Evolutionary conservation across 768 basidiomycete species (phyloP).

Genomic region (Amyloporia xantha): DNA sequence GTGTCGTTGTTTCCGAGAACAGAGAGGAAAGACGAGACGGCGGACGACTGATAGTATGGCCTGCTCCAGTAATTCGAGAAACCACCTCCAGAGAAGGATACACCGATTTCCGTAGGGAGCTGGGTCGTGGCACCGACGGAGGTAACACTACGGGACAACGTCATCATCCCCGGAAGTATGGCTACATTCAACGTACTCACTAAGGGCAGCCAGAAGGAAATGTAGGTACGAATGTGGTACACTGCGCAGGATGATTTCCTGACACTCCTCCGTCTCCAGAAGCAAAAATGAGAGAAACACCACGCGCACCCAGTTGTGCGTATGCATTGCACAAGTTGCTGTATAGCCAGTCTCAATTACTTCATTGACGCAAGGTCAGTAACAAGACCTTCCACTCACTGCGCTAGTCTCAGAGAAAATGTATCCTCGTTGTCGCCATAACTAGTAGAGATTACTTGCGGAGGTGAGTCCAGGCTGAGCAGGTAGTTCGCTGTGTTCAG

Average conservation of each 20-base stretch:
- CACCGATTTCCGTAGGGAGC: conserved; percentile 21
- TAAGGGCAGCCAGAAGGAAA: conserved; percentile 32
- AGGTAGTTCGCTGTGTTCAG: conserved; percentile 52
- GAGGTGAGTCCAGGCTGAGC: conserved; percentile 34
- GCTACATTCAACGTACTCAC: conserved; percentile 11
- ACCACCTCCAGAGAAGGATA: conserved; percentile 31
- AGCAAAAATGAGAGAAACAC: conserved; percentile 27
- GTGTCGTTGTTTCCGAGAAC: conserved; percentile 17
- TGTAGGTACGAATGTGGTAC: conserved; percentile 27
- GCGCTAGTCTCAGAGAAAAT: conserved; percentile 50
- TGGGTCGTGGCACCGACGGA: conserved; percentile 30
- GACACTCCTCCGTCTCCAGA: conserved; percentile 32
- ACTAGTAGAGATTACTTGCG: conserved; percentile 58
- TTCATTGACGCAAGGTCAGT: background rate
- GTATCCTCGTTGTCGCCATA: conserved; percentile 69
- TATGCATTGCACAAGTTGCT: conserved; percentile 33
- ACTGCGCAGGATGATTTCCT: conserved; percentile 31
- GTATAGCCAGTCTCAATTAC: conserved; percentile 33
- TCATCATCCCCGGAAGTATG: conserved; percentile 13
- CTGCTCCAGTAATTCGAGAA: conserved; percentile 35
- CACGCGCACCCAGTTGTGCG: conserved; percentile 28
- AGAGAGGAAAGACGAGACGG: conserved; percentile 24
- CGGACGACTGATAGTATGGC: conserved; percentile 29
- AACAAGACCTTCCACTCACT: conserved; percentile 27
- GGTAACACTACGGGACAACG: conserved; percentile 16